Evolutionary conservation across 441 rosid genomes (phyloP).

Genomic region (Arabidopsis hybrid): DNA sequence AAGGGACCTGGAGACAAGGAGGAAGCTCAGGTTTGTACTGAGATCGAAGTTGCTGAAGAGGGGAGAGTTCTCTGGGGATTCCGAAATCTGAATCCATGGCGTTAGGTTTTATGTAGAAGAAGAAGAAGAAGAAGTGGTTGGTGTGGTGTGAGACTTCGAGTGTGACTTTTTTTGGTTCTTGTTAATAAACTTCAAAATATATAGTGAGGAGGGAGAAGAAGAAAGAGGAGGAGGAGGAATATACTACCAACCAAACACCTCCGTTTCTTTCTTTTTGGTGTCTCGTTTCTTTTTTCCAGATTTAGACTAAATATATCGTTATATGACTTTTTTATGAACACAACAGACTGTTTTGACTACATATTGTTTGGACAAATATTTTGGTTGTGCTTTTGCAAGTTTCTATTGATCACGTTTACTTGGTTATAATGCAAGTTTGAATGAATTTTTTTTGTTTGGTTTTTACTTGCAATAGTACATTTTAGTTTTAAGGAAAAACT

Average conservation of each 20-base stretch:
- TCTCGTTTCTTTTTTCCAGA: constrained; percentile 2
- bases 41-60: constrained; percentile 86
- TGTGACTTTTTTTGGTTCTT: constrained; percentile 22
- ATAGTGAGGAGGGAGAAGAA: constrained; percentile 8
- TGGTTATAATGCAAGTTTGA: background rate
- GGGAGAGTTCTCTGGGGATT: constrained; percentile 93
- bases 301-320: background rate
- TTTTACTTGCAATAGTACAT: no score
- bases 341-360: no score
- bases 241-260: constrained; percentile 39
- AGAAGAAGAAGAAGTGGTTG: constrained; percentile 20
- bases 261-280: background rate
- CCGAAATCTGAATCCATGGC: constrained; percentile 97
- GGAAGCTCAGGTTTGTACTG: constrained; percentile 86
- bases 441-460: no score
- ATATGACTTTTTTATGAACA: no score
- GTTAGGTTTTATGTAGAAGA: constrained; percentile 29
- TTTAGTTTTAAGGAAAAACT: background rate
- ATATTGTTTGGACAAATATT: no score
- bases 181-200: constrained; percentile 1
- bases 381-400: no score
- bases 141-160: constrained; percentile 22
- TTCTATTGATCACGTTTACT: no score
- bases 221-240: constrained; percentile 9
- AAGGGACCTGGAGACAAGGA: constrained; percentile 91